phyloP scores from a whole-genome alignment of 2,329 filamentous ascomycete species.

The Colletotrichum truncatum region DNA sequence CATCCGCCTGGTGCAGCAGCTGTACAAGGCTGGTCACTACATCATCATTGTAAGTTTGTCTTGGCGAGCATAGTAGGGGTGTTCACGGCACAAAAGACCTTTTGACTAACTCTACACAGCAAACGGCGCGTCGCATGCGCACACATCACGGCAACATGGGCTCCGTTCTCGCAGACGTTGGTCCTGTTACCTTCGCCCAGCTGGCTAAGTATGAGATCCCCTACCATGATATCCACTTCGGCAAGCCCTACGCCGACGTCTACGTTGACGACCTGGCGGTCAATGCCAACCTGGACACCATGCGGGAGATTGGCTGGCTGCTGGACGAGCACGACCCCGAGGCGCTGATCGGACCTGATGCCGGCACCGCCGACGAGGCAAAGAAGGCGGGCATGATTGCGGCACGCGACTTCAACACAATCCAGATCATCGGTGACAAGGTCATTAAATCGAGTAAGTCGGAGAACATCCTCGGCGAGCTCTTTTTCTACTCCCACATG shows the following conservation, averaged over 20 bases:
- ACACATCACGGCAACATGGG: slow-evolving; percentile 39
- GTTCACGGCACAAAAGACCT: no score
- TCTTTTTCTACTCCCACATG: slow-evolving; percentile 44
- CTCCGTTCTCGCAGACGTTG: slow-evolving; percentile 38
- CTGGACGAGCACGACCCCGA: slow-evolving; percentile 35
- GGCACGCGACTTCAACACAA: slow-evolving; percentile 41
- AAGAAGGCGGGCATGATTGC: slow-evolving; percentile 39
- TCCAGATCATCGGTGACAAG: slow-evolving; percentile 40
- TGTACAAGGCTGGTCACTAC: slow-evolving; percentile 39
- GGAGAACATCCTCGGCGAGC: slow-evolving; percentile 41
- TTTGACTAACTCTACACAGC: slow-evolving; percentile 16
- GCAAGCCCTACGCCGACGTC: slow-evolving; percentile 41
- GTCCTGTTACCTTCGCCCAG: slow-evolving; percentile 37
- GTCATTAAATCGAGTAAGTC: slow-evolving; percentile 42
- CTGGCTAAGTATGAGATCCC: slow-evolving; percentile 38
- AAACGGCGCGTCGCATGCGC: slow-evolving; percentile 40
- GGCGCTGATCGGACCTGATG: slow-evolving; percentile 28
- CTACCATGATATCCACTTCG: slow-evolving; percentile 40
- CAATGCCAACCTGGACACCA: slow-evolving; percentile 40
- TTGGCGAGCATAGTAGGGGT: slow-evolving; percentile 14
- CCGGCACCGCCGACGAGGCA: slow-evolving; percentile 25
- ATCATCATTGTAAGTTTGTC: slow-evolving; percentile 39
- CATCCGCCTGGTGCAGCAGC: slow-evolving; percentile 38
- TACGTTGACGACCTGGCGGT: slow-evolving; percentile 39
- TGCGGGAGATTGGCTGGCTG: slow-evolving; percentile 40